Evolutionary conservation across 176 grass and related monocot genomes (phyloP), one percentile per base, ranked within the genome.

Genomic region (Saccharum spontaneum): DNA sequence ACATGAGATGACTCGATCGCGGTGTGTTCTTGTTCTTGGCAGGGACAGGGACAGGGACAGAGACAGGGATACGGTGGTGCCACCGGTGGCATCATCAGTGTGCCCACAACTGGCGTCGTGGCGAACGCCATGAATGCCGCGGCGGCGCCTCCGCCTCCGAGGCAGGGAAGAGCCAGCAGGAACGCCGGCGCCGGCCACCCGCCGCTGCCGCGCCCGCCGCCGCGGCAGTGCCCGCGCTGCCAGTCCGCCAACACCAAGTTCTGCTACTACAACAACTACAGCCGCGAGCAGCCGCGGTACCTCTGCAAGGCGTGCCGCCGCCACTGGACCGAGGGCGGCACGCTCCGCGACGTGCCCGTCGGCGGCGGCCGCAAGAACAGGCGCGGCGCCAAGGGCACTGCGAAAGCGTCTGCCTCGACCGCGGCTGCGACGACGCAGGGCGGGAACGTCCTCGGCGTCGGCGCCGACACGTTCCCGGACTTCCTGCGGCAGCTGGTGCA

Each of bases 181-280:
- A 87, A 85, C 85, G 78, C 78, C 6, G 79, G 78, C 18, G 77
- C 79, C 6, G 77, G 82, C 8, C 88, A 83, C 65, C 86, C 81
- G 50, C 87, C 88, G 54, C 69, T 67, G 77, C 88, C 71, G 75
- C 84, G 91, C 76, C 93, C 84, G 75, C 93, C 93, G 46, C 86
- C 91, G 62, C 41, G 91, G 83, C 86, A 79, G 86, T 98, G 93
- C 79, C 93, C 93, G 75, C 79, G 97, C 14, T 99, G 97, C 86
- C 71, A 70, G 59, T 99, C 97, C 1, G 86, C 65, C 26, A 95
- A 98, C 91, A 98, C 91, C 69, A 98, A 98, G 80, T 98, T 98
- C 83, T 95, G 96, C 87, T 98, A 95, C 87, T 95, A 89, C 93
- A 95, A 98, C 89, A 98, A 98, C 91, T 95, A 98, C 91, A 99